These are phyloP conservation scores for Lachnellula arida DNA, from an alignment of 2,329 filamentous ascomycete genomes.

Conservation along the genomic window DNA sequence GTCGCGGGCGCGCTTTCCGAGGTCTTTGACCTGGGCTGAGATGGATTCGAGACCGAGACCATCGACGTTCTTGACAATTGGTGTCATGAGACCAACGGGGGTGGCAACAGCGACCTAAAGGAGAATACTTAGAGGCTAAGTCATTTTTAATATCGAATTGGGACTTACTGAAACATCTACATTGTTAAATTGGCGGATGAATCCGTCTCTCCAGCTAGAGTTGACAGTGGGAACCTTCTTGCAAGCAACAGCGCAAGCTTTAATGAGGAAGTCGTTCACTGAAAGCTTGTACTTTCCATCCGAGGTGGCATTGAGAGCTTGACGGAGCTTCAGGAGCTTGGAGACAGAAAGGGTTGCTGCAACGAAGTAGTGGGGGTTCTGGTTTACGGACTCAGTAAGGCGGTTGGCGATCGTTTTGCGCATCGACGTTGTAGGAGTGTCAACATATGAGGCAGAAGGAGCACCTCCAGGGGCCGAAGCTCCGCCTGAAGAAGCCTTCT, in stretches of 20 bases:
- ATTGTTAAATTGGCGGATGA: slow-evolving; percentile 88
- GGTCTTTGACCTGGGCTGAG: slow-evolving; percentile 86
- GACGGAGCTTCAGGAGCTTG: slow-evolving; percentile 94
- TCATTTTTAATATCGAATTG: neutral
- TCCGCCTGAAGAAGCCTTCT: slow-evolving; percentile 66
- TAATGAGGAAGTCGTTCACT: slow-evolving; percentile 99
- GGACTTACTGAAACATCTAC: slow-evolving; percentile 90
- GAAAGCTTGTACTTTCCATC: slow-evolving; percentile 98
- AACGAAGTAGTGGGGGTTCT: slow-evolving; percentile 99
- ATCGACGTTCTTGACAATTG: slow-evolving; percentile 88
- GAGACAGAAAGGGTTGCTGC: slow-evolving; percentile 83
- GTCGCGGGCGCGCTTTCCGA: slow-evolving; percentile 92
- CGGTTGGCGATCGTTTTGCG: slow-evolving; percentile 95
- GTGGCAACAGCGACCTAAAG: slow-evolving; percentile 54
- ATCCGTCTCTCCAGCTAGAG: slow-evolving; percentile 86
- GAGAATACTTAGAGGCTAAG: neutral
- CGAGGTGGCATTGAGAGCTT: slow-evolving; percentile 81
- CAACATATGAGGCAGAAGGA: slow-evolving; percentile 68
- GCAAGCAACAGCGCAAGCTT: slow-evolving; percentile 83
- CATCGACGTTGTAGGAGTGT: slow-evolving; percentile 84
- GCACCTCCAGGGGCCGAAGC: slow-evolving; percentile 42
- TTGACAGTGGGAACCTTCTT: slow-evolving; percentile 95
- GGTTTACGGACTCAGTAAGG: slow-evolving; percentile 80
- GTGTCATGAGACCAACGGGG: slow-evolving; percentile 90
- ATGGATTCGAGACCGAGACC: slow-evolving; percentile 83